Conservation (phyloP, 2,329 filamentous ascomycete species). For the Hymenoscyphus repandus region DNA sequence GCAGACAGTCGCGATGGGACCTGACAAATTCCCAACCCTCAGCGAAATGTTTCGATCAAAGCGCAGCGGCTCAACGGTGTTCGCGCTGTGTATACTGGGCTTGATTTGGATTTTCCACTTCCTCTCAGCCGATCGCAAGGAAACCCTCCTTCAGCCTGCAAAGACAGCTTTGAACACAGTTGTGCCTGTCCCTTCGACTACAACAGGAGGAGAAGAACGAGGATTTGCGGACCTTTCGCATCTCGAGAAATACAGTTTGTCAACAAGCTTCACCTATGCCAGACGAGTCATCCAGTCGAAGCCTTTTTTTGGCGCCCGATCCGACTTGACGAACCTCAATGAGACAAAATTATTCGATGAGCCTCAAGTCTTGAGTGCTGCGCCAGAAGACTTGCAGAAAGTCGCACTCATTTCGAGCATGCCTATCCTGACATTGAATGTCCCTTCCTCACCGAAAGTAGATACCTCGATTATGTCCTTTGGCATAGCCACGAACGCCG, state of each 20-base stretch:
- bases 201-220: background rate
- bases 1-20: no score
- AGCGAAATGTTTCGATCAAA: background rate
- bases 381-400: constrained; percentile 5
- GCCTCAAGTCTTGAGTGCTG: constrained; percentile 5
- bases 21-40: no score
- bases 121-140: background rate
- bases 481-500: constrained; percentile 21
- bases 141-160: constrained; percentile 1
- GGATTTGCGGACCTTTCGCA: constrained; percentile 12
- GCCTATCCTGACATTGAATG: constrained; percentile 13
- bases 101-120: constrained; percentile 4
- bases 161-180: background rate
- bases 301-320: constrained; percentile 5
- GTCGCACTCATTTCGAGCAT: constrained; percentile 2
- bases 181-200: background rate
- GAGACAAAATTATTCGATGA: constrained; percentile 10
- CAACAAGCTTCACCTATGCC: constrained; percentile 16
- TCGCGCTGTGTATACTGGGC: constrained; percentile 2
- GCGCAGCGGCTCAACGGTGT: background rate
- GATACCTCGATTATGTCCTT: constrained; percentile 23
- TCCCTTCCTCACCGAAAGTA: constrained; percentile 13
- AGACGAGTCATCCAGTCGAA: constrained; percentile 16
- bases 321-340: constrained; percentile 14
- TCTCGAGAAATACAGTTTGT: constrained; percentile 11